Evolutionary conservation across 2,329 filamentous ascomycete genomes (phyloP), one percentile per base, ranked within the genome.

Genomic region (Hymenoscyphus scutula): DNA sequence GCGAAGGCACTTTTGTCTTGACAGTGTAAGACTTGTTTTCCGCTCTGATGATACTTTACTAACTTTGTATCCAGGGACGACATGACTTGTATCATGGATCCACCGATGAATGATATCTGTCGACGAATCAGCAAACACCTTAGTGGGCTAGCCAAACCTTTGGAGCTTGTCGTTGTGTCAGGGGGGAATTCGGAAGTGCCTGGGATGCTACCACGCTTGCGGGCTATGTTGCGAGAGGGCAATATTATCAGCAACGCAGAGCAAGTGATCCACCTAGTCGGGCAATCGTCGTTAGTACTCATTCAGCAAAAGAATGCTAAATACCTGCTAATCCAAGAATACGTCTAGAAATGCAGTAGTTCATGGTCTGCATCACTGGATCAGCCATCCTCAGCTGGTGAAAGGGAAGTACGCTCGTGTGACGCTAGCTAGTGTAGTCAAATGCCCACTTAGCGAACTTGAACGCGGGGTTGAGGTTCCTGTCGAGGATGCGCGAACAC

Each of bases 61-160:
- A 13, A 29, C 53, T 54, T 19, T 54, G 19, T 54, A 23, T 54
- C 53, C 27, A 54, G 53, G 53, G 53, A 54, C 23, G 53, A 54
- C 23, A 54, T 54, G 53, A 29, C 53, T 54, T 54, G 53, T 54
- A 54, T 54, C 27, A 54, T 54, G 53, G 53, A 54, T 19, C 53
- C 53, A 25, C 53, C 53, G 23, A 54, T 54, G 13, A 25, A 17
- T 54, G 53, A 54, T 19, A 54, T 25, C 23, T 54, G 53, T 29
- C 53, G 53, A 54, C 15, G 53, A 29, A 54, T 54, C 7, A 54
- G 53, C 25, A 13, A 54, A 25, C 53, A 54, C 27, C 53, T 54
- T 27, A 54, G 19, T 54, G 53, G 15, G 11, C 11, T 25, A 30
- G 53, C 53, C 23, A 30, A 54, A 34, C 32, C 32, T 54, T 54